Conservation (phyloP, 768 basidiomycete genomes). For the Dioszegia aurantiaca region DNA sequence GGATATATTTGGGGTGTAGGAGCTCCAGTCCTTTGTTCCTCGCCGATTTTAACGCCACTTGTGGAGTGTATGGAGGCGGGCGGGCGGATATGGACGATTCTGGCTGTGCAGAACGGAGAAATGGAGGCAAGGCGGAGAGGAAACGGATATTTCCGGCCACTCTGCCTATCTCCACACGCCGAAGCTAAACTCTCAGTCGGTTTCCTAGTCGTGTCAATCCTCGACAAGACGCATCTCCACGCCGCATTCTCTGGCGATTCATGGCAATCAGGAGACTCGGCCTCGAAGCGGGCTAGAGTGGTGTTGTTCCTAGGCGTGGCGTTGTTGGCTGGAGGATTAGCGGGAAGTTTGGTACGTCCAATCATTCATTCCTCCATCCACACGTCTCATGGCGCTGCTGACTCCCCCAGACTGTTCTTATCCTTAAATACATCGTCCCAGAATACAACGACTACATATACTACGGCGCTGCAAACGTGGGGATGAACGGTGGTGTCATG, state of each 20-base stretch:
- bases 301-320: constrained; percentile 94
- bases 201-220: constrained; percentile 85
- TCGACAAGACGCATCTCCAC: constrained; percentile 83
- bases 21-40: constrained; percentile 21
- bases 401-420: constrained; percentile 68
- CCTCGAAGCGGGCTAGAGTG: constrained; percentile 86
- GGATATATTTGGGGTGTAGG: no score
- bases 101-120: no score
- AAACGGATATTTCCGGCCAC: no score
- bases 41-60: constrained; percentile 3
- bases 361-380: no score
- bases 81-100: no score
- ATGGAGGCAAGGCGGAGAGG: no score
- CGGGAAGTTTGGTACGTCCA: constrained; percentile 91
- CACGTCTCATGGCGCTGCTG: neutral
- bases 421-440: constrained; percentile 82
- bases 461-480: constrained; percentile 94
- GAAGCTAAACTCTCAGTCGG: constrained; percentile 58
- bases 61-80: no score
- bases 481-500: constrained; percentile 72
- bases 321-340: constrained; percentile 93
- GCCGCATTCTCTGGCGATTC: constrained; percentile 60
- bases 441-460: constrained; percentile 72
- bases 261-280: constrained; percentile 61
- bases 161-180: no score